A percentile compares a stretch with the other conserved stretches of the same genome.
phyloP scores from a whole-genome alignment of 768 basidiomycete species.

The Termitomyces eurrhizus region DNA sequence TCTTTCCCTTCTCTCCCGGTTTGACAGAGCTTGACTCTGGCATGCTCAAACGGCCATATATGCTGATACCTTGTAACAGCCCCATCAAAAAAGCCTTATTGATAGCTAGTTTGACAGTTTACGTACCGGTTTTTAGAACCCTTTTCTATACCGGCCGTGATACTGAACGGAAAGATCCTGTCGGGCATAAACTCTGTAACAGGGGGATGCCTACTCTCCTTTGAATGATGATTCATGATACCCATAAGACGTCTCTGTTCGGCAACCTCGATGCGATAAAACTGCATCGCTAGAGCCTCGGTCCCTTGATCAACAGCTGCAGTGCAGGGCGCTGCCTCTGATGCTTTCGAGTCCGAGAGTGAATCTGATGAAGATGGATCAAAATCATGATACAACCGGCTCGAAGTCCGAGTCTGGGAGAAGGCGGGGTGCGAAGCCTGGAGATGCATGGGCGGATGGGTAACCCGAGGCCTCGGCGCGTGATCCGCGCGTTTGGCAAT shows the following conservation, averaged over 20 bases:
- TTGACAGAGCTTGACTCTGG: constrained; percentile 71
- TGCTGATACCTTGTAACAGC: constrained; percentile 74
- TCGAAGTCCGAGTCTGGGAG: not conserved
- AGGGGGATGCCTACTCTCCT: constrained; percentile 40
- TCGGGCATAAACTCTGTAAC: constrained; percentile 4
- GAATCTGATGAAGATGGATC: constrained; percentile 34
- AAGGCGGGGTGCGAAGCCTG: not conserved
- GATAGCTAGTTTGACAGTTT: not conserved
- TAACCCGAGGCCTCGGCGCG: not conserved
- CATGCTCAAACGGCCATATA: constrained; percentile 97
- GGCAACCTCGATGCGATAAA: constrained; percentile 87
- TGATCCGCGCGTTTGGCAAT: constrained; percentile 41
- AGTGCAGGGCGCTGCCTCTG: constrained; percentile 23
- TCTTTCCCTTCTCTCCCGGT: constrained; percentile 13
- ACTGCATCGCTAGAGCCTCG: constrained; percentile 86
- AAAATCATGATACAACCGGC: not conserved
- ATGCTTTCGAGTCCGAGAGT: constrained; percentile 25
- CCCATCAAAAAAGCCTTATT: not conserved
- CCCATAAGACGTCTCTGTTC: constrained; percentile 88
- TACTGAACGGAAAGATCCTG: constrained; percentile 74
- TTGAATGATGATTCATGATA: constrained; percentile 87
- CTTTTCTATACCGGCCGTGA: constrained; percentile 94
- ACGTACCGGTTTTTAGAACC: constrained; percentile 86
- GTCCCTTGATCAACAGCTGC: constrained; percentile 61
- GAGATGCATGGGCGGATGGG: not conserved